Percentiles rank a stretch among this genome's conserved stretches.
phyloP scores from a whole-genome alignment of 177 flowering plant genomes.

The Tripterygium wilfordii region DNA sequence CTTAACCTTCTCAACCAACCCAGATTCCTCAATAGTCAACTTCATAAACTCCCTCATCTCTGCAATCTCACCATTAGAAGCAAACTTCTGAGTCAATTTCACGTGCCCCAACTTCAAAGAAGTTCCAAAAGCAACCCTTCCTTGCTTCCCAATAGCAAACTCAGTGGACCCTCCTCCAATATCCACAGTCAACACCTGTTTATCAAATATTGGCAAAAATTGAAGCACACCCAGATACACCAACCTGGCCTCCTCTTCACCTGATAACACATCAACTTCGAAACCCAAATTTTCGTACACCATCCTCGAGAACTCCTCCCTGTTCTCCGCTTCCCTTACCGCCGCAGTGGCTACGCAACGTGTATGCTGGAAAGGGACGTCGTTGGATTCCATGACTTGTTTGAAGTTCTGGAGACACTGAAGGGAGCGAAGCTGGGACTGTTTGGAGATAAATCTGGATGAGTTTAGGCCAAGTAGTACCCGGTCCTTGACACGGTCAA shows the following conservation, averaged over 20 bases:
- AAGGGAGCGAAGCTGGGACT: slow-evolving; percentile 37
- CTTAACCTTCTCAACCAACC: slow-evolving; percentile 41
- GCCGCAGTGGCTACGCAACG: slow-evolving; percentile 65
- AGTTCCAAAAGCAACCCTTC: slow-evolving; percentile 32
- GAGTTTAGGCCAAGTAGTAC: slow-evolving; percentile 42
- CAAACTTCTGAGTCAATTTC: slow-evolving; percentile 43
- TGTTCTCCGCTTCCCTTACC: slow-evolving; percentile 49
- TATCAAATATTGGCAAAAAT: slow-evolving; percentile 38
- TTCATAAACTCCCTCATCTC: slow-evolving; percentile 38
- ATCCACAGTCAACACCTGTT: slow-evolving; percentile 42
- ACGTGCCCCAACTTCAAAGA: slow-evolving; percentile 70
- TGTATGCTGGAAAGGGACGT: slow-evolving; percentile 11
- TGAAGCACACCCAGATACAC: slow-evolving; percentile 59
- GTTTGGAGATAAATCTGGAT: slow-evolving; percentile 19
- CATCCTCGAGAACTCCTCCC: slow-evolving; percentile 19
- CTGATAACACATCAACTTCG: slow-evolving; percentile 43
- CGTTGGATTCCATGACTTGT: slow-evolving; percentile 16
- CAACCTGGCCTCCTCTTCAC: slow-evolving; percentile 60
- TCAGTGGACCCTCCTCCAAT: slow-evolving; percentile 94
- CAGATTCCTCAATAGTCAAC: slow-evolving; percentile 29
- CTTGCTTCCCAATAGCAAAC: slow-evolving; percentile 44
- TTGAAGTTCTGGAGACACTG: slow-evolving; percentile 39
- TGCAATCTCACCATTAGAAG: slow-evolving; percentile 21
- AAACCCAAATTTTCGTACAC: slow-evolving; percentile 27
- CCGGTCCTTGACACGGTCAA: slow-evolving; percentile 41